These are phyloP conservation scores for Ceratocystis variospora DNA, from an alignment of 2,329 filamentous ascomycete species.

Conservation along the genomic window DNA sequence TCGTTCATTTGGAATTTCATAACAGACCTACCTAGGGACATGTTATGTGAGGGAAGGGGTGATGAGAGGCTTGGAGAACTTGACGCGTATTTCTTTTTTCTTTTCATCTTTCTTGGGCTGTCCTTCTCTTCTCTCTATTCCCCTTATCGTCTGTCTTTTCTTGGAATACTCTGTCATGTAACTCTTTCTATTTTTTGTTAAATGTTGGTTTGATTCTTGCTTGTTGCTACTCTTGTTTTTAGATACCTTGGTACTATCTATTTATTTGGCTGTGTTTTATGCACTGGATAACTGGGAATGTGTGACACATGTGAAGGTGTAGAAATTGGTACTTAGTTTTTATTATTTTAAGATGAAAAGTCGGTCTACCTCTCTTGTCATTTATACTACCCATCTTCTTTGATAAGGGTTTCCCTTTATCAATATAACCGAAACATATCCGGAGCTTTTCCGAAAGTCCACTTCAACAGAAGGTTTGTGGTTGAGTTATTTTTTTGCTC, in stretches of 20 bases:
- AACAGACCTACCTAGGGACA: background rate
- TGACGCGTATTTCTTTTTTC: background rate
- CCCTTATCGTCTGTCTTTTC: background rate
- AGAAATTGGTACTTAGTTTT: no score
- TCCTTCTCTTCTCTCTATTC: conserved; percentile 6
- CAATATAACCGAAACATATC: no score
- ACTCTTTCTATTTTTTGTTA: conserved; percentile 1
- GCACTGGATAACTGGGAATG: background rate
- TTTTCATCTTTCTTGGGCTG: background rate
- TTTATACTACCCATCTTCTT: no score
- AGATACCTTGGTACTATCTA: conserved; percentile 11
- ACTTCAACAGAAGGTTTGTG: background rate
- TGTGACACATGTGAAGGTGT: background rate
- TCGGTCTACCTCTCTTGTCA: no score
- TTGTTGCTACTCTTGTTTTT: background rate
- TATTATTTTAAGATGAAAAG: no score
- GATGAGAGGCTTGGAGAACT: background rate
- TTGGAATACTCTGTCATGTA: conserved; percentile 12
- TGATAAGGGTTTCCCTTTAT: no score
- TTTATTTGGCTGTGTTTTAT: background rate
- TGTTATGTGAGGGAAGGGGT: background rate
- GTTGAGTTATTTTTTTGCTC: background rate
- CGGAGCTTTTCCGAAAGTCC: no score
- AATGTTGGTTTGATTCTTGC: conserved; percentile 5
- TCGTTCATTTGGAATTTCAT: conserved; percentile 1